Evolutionary conservation across 2,329 filamentous ascomycete species (phyloP).

Genomic region (Neodidymelliopsis sp.): DNA sequence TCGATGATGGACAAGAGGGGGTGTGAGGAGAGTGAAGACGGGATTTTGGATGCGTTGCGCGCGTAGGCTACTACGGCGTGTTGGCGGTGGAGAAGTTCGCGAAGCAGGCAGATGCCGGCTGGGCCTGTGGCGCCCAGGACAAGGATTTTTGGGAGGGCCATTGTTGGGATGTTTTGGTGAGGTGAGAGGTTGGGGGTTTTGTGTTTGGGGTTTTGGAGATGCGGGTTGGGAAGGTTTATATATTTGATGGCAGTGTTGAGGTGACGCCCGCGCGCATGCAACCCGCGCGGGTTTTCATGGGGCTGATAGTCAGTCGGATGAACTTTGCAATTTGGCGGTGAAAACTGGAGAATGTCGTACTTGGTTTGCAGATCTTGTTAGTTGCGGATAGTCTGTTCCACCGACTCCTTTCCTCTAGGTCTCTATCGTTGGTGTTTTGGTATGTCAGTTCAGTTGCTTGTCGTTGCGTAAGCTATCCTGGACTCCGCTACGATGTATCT

Average conservation of each 20-base stretch:
- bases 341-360: no score
- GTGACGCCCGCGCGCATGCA: not conserved
- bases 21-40: not conserved
- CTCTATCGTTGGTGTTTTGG: no score
- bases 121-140: slow-evolving; percentile 12
- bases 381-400: no score
- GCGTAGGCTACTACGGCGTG: slow-evolving; percentile 5
- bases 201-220: not conserved
- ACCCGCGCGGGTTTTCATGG: not conserved
- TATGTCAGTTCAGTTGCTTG: no score
- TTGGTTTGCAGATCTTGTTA: no score
- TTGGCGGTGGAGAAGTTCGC: slow-evolving; percentile 6
- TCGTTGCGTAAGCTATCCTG: no score
- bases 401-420: no score
- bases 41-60: slow-evolving; percentile 9
- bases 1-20: not conserved
- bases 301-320: no score
- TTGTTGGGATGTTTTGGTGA: not conserved
- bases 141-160: not conserved
- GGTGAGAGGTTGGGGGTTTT: not conserved
- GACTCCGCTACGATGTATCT: no score
- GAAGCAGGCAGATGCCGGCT: slow-evolving; percentile 5
- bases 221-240: not conserved
- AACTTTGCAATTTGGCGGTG: no score
- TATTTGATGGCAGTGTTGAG: not conserved